These are phyloP conservation scores for Emericellopsis atlantica DNA, from an alignment of 2,329 filamentous ascomycete genomes.

Conservation along the genomic window DNA sequence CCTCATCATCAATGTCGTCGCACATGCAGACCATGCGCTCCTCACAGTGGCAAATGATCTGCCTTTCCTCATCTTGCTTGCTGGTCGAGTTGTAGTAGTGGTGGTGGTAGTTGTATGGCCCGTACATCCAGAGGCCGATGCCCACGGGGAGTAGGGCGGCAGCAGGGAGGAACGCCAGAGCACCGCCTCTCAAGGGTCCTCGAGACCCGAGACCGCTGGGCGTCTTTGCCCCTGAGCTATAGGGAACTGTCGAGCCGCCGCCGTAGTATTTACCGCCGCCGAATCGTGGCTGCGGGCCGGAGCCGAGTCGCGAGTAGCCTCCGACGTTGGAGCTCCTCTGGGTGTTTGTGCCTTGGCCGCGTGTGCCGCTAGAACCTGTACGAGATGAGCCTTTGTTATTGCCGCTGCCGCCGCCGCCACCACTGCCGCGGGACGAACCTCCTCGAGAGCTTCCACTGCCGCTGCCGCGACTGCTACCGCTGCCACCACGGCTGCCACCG, in stretches of 20 bases:
- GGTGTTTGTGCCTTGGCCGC: constrained; percentile 7
- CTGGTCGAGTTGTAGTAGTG: constrained; percentile 37
- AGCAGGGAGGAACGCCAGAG: constrained; percentile 44
- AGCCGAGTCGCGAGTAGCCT: constrained; percentile 42
- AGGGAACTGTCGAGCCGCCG: constrained; percentile 51
- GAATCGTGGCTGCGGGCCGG: constrained; percentile 42
- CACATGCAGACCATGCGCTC: constrained; percentile 42
- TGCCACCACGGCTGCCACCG: constrained; percentile 10
- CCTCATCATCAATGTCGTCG: constrained; percentile 50
- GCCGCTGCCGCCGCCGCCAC: neutral
- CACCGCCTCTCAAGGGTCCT: constrained; percentile 3
- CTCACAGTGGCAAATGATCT: constrained; percentile 39
- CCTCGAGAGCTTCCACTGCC: constrained; percentile 5
- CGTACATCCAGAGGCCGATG: constrained; percentile 49
- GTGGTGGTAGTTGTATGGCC: constrained; percentile 31
- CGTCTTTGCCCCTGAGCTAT: constrained; percentile 38
- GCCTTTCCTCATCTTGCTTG: constrained; percentile 20
- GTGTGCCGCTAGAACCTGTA: neutral
- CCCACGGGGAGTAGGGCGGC: constrained; percentile 41
- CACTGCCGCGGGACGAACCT: neutral
- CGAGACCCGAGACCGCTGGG: constrained; percentile 30
- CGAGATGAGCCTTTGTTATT: neutral
- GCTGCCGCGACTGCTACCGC: constrained; percentile 9
- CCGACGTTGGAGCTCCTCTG: constrained; percentile 24
- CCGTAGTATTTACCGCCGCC: constrained; percentile 54